Percentiles rank a stretch among this genome's conserved stretches.
phyloP scores from a whole-genome alignment of 1,139 yeast genomes.

The Debaryomyces fabryi region DNA sequence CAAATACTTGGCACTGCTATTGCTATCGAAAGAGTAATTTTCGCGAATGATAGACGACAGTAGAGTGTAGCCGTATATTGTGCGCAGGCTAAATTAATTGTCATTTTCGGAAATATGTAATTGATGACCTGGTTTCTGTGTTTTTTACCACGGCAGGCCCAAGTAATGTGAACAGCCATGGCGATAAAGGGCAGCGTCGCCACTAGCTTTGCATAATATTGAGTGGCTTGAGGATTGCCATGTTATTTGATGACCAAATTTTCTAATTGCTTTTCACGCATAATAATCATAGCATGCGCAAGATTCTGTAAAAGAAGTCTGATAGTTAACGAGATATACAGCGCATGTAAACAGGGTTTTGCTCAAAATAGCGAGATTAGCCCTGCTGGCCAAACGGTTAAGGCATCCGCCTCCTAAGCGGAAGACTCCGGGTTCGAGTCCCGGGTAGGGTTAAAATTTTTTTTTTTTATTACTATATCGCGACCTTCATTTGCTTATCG shows the following conservation, averaged over 20 bases:
- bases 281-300: too few relatives aligned
- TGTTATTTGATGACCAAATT: too few relatives aligned
- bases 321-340: not conserved
- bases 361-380: slow-evolving; percentile 20
- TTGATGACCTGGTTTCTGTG: not conserved
- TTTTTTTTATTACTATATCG: slow-evolving; percentile 1
- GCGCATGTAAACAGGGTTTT: not conserved
- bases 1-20: not conserved
- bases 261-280: too few relatives aligned
- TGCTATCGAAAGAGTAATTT: not conserved
- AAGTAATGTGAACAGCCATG: too few relatives aligned
- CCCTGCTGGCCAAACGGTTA: slow-evolving; percentile 93
- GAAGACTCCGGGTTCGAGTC: slow-evolving; percentile 97
- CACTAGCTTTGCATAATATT: too few relatives aligned
- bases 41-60: not conserved
- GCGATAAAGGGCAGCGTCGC: too few relatives aligned
- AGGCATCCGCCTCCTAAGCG: slow-evolving; percentile 97
- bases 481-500: not conserved
- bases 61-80: not conserved
- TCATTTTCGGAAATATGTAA: not conserved
- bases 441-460: slow-evolving; percentile 75
- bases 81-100: not conserved
- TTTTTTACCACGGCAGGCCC: too few relatives aligned
- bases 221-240: too few relatives aligned
- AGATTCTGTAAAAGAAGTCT: too few relatives aligned